Percentiles rank a stretch among this genome's conserved stretches.
These are phyloP conservation scores for Hypoxylon rubiginosum DNA, from an alignment of 2,329 filamentous ascomycete species.

Conservation along the genomic window DNA sequence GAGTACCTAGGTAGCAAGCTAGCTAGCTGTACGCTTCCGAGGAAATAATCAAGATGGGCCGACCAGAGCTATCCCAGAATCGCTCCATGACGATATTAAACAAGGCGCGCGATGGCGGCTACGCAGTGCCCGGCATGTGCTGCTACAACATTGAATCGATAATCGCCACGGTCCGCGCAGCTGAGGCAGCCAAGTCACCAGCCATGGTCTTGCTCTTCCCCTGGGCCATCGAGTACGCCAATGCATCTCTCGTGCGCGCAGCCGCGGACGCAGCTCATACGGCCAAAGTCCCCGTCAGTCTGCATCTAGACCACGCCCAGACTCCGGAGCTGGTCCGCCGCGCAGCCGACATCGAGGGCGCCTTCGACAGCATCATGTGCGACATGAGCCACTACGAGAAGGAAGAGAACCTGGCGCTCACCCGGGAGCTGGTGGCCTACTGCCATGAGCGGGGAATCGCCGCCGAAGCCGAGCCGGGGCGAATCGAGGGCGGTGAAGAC, in stretches of 20 bases:
- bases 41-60: slow-evolving; percentile 48
- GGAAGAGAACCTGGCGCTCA: slow-evolving; percentile 76
- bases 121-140: slow-evolving; percentile 73
- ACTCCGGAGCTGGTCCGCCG: slow-evolving; percentile 71
- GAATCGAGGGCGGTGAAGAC: slow-evolving; percentile 77
- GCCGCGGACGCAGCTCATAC: slow-evolving; percentile 68
- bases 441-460: slow-evolving; percentile 76
- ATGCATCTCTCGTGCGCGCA: slow-evolving; percentile 66
- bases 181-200: slow-evolving; percentile 75
- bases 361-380: slow-evolving; percentile 81
- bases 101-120: slow-evolving; percentile 66
- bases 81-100: slow-evolving; percentile 69
- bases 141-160: slow-evolving; percentile 78
- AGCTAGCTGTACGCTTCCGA: background rate
- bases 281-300: slow-evolving; percentile 70
- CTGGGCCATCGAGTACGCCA: slow-evolving; percentile 78
- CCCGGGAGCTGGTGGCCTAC: slow-evolving; percentile 71
- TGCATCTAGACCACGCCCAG: slow-evolving; percentile 77
- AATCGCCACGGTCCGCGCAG: slow-evolving; percentile 76
- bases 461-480: slow-evolving; percentile 78
- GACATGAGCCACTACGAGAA: slow-evolving; percentile 82
- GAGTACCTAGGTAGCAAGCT: too few relatives aligned
- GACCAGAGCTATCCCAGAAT: slow-evolving; percentile 60
- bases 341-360: slow-evolving; percentile 69
- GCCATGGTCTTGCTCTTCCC: slow-evolving; percentile 81